Evolutionary conservation across 148 eudicot genomes (phyloP).

Genomic region (Talinum fruticosum): DNA sequence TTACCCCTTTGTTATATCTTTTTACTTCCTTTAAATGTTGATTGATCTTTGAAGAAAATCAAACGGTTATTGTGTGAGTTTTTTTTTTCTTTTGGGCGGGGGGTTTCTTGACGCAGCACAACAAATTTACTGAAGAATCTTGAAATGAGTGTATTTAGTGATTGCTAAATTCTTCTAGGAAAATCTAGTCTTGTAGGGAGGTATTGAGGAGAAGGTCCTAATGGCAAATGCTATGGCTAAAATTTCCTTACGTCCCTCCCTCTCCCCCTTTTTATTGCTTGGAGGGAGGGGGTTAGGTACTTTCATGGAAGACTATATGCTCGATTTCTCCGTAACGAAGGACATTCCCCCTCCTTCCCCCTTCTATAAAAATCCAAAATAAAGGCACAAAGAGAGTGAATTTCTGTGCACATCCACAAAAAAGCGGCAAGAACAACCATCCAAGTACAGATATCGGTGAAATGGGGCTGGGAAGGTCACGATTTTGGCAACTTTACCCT

Average conservation of each 20-base stretch:
- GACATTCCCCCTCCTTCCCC: background rate
- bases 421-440: background rate
- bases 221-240: background rate
- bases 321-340: too few relatives aligned
- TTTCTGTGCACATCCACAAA: too few relatives aligned
- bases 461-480: background rate
- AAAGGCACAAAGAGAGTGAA: too few relatives aligned
- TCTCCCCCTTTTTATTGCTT: background rate
- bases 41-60: background rate
- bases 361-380: background rate
- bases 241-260: too few relatives aligned
- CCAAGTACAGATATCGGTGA: background rate
- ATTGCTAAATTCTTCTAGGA: background rate
- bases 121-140: background rate
- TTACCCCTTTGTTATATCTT: background rate
- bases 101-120: background rate
- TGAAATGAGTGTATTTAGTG: background rate
- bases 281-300: background rate
- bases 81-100: background rate
- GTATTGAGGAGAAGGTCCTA: background rate
- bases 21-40: background rate
- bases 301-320: too few relatives aligned
- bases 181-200: background rate
- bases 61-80: background rate
- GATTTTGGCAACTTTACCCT: background rate